Base-by-base conservation (phyloP, 2,329 filamentous ascomycete species). In the Fusarium pseudoanthophilum region DNA sequence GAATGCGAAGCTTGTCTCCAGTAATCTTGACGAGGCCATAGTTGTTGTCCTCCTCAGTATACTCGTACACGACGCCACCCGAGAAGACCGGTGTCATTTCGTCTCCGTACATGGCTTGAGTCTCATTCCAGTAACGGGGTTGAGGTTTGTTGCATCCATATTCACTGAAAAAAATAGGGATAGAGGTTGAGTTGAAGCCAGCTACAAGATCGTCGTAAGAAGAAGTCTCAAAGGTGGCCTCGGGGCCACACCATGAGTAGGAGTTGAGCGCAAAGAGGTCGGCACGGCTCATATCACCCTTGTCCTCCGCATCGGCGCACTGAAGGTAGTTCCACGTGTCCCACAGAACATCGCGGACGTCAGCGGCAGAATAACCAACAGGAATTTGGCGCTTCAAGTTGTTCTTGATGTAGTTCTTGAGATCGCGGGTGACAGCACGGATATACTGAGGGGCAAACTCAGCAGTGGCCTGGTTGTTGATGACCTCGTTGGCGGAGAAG, bases 161-260 rank as follows among this genome's bases (percentile, higher is more conserved):
- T 79, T 96, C 93, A 72, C 92, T 93, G 86, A 93, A 95, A 87
- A 95, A 95, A 77, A 95, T 87, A 37, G 93, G 93, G 42, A 95
- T 87, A 21, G 91, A 89, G 43, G 88, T 89, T 72, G 86, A 86
- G 75, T 86, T 82, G 85, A 95, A 94, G 80, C 91, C 89, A 5
- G 84, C 80, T 53, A 92, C 90, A 40, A 94, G 85, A 24, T 85
- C 83, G 74, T 92, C 84, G 80, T 92, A 94, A 40, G 88, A 87
- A 6, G 90, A 90, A 58, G 85, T 88, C 64, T 88, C 80, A 81
- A 89, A 93, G 53, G 87, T 89, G 60, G 91, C 91, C 18, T 90
- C 83, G 34, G 79, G 77, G 60, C 87, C 89, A 77, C 92, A 93
- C 87, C 92, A 94, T 80, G 91, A 93, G 82, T 91, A 92, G 7